Base-by-base conservation (phyloP, 2,329 filamentous ascomycete genomes). In the Aschersonia sp. region DNA sequence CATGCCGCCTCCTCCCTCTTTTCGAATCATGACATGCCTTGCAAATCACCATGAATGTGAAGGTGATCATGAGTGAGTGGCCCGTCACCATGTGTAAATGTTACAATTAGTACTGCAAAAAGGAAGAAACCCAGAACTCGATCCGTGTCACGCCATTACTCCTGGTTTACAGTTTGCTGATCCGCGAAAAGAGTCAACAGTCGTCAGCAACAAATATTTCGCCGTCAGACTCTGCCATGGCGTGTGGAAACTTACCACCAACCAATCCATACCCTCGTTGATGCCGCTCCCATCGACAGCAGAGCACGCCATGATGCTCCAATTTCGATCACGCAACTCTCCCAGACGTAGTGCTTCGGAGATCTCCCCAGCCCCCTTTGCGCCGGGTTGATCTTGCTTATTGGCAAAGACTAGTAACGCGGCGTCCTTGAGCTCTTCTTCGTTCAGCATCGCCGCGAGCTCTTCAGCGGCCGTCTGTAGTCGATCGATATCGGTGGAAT, bases 241-340 rank as follows among this genome's bases (percentile, higher is more conserved):
- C 35, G 35, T 3, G 12, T 30, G 32, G 20, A 20, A 20, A 72
- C 74, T 66, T 68, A 91, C 86, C 74, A 94, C 89, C 62, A 98
- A 73, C 92, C 92, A 98, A 67, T 98, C 92, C 92, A 98, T 98
- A 51, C 92, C 92, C 68, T 98, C 92, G 53, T 84, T 87, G 43
- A 98, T 86, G 64, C 92, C 92, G 59, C 85, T 85, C 43, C 92
- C 92, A 62, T 96, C 92, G 49, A 98, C 91, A 10, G 92, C 92
- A 55, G 87, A 94, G 67, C 92, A 98, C 29, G 89, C 91, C 64
- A 98, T 89, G 62, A 98, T 98, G 66, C 89, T 97, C 92, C 92
- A 98, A 74, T 97, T 98, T 59, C 92, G 78, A 66, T 98, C 92
- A 58, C 91, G 84, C 62, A 98, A 71, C 66, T 96, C 89, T 47